Percentiles rank a stretch among this genome's conserved stretches.
These are phyloP conservation scores for Pestalotiopsis sp. DNA, from an alignment of 2,329 filamentous ascomycete species.

Conservation along the genomic window DNA sequence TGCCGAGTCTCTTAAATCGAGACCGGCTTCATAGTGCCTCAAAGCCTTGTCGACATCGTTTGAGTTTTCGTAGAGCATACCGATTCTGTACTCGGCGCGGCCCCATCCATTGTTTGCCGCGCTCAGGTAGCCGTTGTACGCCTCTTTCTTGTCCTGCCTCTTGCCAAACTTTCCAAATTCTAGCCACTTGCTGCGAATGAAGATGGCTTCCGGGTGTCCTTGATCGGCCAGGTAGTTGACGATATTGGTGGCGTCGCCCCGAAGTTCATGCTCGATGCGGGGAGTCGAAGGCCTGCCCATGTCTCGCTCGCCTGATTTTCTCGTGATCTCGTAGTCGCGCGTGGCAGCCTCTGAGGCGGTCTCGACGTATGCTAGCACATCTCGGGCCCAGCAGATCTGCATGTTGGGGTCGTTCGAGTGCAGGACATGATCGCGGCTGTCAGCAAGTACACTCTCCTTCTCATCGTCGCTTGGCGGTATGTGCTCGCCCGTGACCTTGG, in stretches of 20 bases:
- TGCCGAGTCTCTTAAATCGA: conserved; percentile 82
- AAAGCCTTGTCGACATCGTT: conserved; percentile 92
- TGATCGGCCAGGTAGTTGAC: conserved; percentile 89
- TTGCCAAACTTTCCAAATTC: conserved; percentile 97
- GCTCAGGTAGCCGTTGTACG: conserved; percentile 82
- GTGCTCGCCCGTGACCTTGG: conserved; percentile 82
- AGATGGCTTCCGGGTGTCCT: conserved; percentile 89
- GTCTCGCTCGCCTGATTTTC: conserved; percentile 36
- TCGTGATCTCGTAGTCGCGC: conserved; percentile 55
- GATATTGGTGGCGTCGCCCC: conserved; percentile 88
- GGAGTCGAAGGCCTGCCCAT: conserved; percentile 74
- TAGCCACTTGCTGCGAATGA: conserved; percentile 94
- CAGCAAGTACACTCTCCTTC: conserved; percentile 87
- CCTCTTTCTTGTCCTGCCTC: conserved; percentile 91
- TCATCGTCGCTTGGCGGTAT: conserved; percentile 94
- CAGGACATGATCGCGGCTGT: conserved; percentile 79
- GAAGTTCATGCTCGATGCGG: conserved; percentile 84
- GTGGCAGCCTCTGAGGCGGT: conserved; percentile 76
- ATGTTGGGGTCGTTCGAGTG: conserved; percentile 94
- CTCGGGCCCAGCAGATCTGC: conserved; percentile 96
- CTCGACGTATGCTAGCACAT: conserved; percentile 87
- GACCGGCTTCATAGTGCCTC: conserved; percentile 84
- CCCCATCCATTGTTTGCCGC: conserved; percentile 87
- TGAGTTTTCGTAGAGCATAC: conserved; percentile 96
- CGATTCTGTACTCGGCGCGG: conserved; percentile 92